Evolutionary conservation across 306 rosid genomes (phyloP).

Genomic region (Quercus engelmannii): DNA sequence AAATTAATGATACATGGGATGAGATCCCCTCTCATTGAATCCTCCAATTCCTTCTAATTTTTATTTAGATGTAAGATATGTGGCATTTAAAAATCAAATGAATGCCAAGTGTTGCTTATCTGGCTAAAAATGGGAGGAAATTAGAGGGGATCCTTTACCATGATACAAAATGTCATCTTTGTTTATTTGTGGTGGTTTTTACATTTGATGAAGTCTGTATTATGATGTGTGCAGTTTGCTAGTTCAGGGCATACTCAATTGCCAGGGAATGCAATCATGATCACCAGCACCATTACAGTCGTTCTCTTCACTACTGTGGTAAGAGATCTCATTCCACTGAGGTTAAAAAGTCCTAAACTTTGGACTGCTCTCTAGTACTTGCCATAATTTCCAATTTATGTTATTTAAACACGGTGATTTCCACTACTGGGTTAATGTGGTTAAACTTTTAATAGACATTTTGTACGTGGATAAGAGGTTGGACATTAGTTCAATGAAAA

Average conservation of each 20-base stretch:
- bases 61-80: too few relatives aligned
- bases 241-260: slow-evolving; percentile 46
- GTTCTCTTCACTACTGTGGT: slow-evolving; percentile 67
- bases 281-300: slow-evolving; percentile 56
- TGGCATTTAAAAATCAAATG: too few relatives aligned
- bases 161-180: not conserved
- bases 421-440: too few relatives aligned
- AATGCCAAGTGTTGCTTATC: too few relatives aligned
- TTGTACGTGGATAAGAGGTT: too few relatives aligned
- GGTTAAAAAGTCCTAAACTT: not conserved
- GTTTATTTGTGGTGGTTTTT: not conserved
- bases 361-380: not conserved
- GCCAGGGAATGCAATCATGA: slow-evolving; percentile 51
- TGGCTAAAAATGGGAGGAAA: too few relatives aligned
- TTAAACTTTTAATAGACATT: too few relatives aligned
- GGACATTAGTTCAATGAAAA: too few relatives aligned
- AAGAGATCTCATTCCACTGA: slow-evolving; percentile 3
- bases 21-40: too few relatives aligned
- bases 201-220: not conserved
- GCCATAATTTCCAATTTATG: not conserved
- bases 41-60: too few relatives aligned
- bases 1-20: too few relatives aligned
- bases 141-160: too few relatives aligned
- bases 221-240: slow-evolving; percentile 43
- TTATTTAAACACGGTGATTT: not conserved